Evolutionary conservation across 129 eudicot genomes (phyloP), one percentile per base, ranked within the genome.

Genomic region (Flaveria brownii): DNA sequence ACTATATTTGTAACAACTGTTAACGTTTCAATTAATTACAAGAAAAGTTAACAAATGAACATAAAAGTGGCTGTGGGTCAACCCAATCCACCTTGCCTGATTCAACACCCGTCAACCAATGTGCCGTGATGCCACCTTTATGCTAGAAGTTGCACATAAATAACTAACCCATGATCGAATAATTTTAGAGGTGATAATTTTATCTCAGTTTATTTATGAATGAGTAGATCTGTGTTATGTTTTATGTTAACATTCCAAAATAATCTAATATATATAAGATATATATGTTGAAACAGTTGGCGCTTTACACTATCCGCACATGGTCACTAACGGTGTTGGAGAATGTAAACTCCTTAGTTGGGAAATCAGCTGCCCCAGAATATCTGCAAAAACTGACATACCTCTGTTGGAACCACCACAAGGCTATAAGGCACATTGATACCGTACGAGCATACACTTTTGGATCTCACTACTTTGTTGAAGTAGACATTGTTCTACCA

Each of bases 361-460:
- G 97, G 12, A 91, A 80, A 80, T 81, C 97, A 20, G 97, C 97
- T 13, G 84, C 97, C 47, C 97, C 97, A 16, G 97, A 91, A 61
- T 91, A 82, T 62, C 78, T 91, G 46, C 97, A 88, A 68, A 91
- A 91, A 67, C 83, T 91, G 20, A 91, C 97, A 0, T 91, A 91
- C 83, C 90, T 91, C 15, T 91, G 97, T 71, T 91, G 97, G 97
- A 91, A 91, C 80, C 97, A 91, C 86, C 97, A 91, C 88, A 91
- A 86, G 81, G 68, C 94, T 36, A 86, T 91, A 72, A 86, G 79
- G 60, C 97, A 91, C 74, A 91, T 88, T 1, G 94, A 91, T 65
- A 91, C 97, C 0, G 97, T 91, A 16, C 72, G 94, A 26, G 97
- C 94, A 1, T 91, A 91, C 80, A 91, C 97, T 5, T 91, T 91